These are phyloP conservation scores for Eucalyptus victrix DNA, from an alignment of 345 rosid genomes.

Conservation along the genomic window DNA sequence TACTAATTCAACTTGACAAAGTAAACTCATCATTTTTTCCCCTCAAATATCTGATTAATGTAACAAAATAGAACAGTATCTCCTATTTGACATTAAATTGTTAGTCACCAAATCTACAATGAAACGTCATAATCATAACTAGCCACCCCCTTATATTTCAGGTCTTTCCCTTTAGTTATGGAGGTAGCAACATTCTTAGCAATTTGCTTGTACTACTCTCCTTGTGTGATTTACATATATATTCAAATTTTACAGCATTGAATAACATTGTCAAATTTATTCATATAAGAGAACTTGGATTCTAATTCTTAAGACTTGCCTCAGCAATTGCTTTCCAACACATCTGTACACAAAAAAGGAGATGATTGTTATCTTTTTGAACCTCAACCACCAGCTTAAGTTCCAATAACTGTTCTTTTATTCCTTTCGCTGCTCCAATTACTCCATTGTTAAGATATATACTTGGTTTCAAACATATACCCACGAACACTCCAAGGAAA, in stretches of 20 bases:
- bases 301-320: background rate
- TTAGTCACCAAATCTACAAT: background rate
- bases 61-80: too few species aligned
- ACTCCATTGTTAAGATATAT: too few species aligned
- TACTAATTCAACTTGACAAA: background rate
- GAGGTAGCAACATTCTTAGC: background rate
- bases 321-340: background rate
- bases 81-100: background rate
- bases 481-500: too few species aligned
- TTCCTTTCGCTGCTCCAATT: too few species aligned
- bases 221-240: background rate
- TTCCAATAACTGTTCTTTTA: too few species aligned
- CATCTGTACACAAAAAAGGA: background rate
- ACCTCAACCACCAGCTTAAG: background rate
- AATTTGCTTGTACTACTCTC: too few species aligned
- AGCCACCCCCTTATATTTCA: background rate
- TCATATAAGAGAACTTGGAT: too few species aligned
- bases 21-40: background rate
- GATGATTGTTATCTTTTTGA: background rate
- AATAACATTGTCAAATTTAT: too few species aligned
- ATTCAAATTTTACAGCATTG: rapidly evolving
- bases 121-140: background rate
- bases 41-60: background rate
- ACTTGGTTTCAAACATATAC: too few species aligned
- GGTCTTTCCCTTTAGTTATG: background rate